Evolutionary conservation across 2,329 filamentous ascomycete species (phyloP).

Genomic region (Pleomassaria siparia): DNA sequence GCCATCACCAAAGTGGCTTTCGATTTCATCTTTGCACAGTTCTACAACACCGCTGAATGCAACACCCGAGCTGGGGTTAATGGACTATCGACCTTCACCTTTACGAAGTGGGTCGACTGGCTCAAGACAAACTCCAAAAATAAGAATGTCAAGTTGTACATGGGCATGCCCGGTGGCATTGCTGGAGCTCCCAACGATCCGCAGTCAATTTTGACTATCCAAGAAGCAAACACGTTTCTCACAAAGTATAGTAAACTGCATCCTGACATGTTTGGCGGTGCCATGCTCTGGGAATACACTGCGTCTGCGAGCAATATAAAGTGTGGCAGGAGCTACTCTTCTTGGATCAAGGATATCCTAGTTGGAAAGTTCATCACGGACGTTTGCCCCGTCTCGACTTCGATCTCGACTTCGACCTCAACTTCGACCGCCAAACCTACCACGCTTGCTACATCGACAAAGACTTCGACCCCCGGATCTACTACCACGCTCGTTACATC

Average conservation of each 20-base stretch:
- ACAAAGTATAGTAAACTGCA: constrained; percentile 37
- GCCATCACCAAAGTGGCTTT: constrained; percentile 50
- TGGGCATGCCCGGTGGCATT: constrained; percentile 49
- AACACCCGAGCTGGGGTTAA: constrained; percentile 48
- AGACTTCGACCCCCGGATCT: no score
- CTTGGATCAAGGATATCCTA: constrained; percentile 50
- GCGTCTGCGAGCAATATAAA: constrained; percentile 50
- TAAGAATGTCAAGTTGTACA: constrained; percentile 52
- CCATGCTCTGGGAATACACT: constrained; percentile 59
- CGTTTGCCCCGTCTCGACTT: constrained; percentile 15
- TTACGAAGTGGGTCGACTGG: constrained; percentile 46
- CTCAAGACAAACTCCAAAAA: constrained; percentile 43
- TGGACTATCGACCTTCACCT: constrained; percentile 45
- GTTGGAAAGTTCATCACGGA: constrained; percentile 12
- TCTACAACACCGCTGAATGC: constrained; percentile 57
- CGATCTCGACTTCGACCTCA: background rate
- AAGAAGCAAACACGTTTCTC: constrained; percentile 50
- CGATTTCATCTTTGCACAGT: constrained; percentile 59
- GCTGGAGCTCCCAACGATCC: constrained; percentile 25
- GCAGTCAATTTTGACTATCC: constrained; percentile 50
- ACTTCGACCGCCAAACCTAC: background rate
- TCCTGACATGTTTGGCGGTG: constrained; percentile 54
- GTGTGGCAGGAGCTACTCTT: constrained; percentile 47
- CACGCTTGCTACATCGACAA: background rate
- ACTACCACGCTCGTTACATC: background rate